phyloP scores from a whole-genome alignment of 2,329 filamentous ascomycete genomes.

The Cladosporium oxysporum region DNA sequence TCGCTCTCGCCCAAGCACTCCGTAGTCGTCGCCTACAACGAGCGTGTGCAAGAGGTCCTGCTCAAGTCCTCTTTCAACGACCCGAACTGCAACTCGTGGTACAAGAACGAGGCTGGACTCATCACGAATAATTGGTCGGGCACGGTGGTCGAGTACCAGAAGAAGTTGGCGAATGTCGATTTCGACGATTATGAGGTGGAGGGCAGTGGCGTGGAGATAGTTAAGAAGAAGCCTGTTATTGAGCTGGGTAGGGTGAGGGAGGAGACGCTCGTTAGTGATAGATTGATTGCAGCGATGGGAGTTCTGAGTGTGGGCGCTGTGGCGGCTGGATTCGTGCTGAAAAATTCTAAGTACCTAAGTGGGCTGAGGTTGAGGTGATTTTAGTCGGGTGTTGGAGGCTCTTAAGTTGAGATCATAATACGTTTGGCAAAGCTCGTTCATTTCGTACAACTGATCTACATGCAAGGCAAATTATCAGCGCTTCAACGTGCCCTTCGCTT shows the following conservation, averaged over 20 bases:
- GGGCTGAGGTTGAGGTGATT: constrained; percentile 2
- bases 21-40: constrained; percentile 49
- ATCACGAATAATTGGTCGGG: constrained; percentile 61
- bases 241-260: constrained; percentile 48
- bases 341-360: constrained; percentile 23
- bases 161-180: constrained; percentile 44
- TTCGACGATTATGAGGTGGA: constrained; percentile 50
- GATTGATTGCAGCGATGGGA: constrained; percentile 40
- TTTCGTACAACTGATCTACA: constrained; percentile 6
- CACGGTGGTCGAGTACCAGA: constrained; percentile 59
- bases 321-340: constrained; percentile 38
- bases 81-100: constrained; percentile 57
- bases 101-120: constrained; percentile 55
- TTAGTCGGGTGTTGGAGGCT: neutral
- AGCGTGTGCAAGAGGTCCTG: constrained; percentile 48
- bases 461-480: neutral
- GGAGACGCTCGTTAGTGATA: constrained; percentile 46
- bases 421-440: neutral
- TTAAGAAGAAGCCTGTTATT: constrained; percentile 38
- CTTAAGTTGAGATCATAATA: neutral
- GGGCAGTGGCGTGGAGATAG: constrained; percentile 37
- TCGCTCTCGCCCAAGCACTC: constrained; percentile 48
- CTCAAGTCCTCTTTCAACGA: constrained; percentile 54
- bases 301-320: constrained; percentile 40
- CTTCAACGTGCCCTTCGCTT: constrained; percentile 5